Evolutionary conservation across 2,329 filamentous ascomycete genomes (phyloP).

Genomic region (Fusarium tricinctum): DNA sequence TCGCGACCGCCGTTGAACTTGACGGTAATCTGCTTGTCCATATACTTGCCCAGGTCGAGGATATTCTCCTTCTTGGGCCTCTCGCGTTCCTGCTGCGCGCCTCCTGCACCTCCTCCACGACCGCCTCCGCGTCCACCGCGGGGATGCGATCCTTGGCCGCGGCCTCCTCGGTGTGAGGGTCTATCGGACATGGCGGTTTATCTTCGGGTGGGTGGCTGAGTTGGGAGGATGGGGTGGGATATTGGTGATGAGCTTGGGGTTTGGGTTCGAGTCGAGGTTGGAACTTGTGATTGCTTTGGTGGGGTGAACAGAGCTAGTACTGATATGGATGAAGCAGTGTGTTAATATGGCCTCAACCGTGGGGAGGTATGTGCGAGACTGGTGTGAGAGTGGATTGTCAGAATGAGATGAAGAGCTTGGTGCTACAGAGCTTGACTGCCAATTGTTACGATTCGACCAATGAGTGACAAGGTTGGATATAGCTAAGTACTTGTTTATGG

Average conservation of each 20-base stretch:
- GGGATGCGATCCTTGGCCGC: conserved; percentile 59
- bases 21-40: conserved; percentile 95
- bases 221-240: conserved; percentile 19
- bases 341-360: not conserved
- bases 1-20: conserved; percentile 97
- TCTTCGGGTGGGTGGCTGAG: conserved; percentile 25
- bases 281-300: conserved; percentile 43
- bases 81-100: conserved; percentile 68
- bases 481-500: conserved; percentile 9
- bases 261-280: conserved; percentile 36
- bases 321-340: not conserved
- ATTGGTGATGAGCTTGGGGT: conserved; percentile 34
- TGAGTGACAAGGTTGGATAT: conserved; percentile 2
- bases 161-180: conserved; percentile 62
- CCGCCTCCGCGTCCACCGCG: conserved; percentile 63
- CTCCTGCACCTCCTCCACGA: conserved; percentile 61
- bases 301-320: conserved; percentile 34
- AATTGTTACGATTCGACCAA: conserved; percentile 30
- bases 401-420: conserved; percentile 8
- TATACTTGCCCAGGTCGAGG: conserved; percentile 92
- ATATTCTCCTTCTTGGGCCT: conserved; percentile 99
- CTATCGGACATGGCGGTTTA: conserved; percentile 64
- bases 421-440: not conserved
- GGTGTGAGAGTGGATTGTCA: conserved; percentile 3
- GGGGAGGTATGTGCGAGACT: conserved; percentile 8